Evolutionary conservation across 371 early-diverging fungal genomes (phyloP).

Genomic region (Rhizopus stolonifer): DNA sequence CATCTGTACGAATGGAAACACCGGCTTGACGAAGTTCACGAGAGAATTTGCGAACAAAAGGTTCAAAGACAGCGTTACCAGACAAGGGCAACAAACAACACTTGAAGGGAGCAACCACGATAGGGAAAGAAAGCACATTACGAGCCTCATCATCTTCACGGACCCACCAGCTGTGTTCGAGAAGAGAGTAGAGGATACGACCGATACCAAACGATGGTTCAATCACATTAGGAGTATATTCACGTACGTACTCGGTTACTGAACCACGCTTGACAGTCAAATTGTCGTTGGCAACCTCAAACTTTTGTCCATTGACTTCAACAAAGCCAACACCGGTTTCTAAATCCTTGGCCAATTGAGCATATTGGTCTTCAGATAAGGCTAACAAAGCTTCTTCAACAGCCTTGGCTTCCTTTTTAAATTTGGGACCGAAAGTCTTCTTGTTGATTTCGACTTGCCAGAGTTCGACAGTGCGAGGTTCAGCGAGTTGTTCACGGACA

Average conservation of each 20-base stretch:
- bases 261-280: conserved; percentile 72
- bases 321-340: conserved; percentile 51
- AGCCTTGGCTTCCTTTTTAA: conserved; percentile 89
- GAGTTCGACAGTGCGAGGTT: conserved; percentile 79
- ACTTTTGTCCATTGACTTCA: conserved; percentile 68
- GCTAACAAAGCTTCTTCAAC: conserved; percentile 77
- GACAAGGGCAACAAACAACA: conserved; percentile 91
- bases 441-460: conserved; percentile 89
- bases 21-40: conserved; percentile 44
- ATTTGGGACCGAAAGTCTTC: conserved; percentile 90
- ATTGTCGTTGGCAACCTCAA: conserved; percentile 72
- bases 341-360: conserved; percentile 58
- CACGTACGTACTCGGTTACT: conserved; percentile 86
- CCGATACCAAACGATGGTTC: conserved; percentile 99
- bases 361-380: conserved; percentile 63
- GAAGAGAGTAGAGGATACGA: conserved; percentile 96
- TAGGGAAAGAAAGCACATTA: conserved; percentile 87
- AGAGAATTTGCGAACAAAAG: conserved; percentile 66
- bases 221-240: conserved; percentile 98
- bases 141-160: conserved; percentile 93
- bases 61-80: conserved; percentile 73
- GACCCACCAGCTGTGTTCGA: conserved; percentile 96
- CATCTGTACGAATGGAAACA: conserved; percentile 81
- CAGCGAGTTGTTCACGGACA: conserved; percentile 86
- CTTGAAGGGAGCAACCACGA: conserved; percentile 94